Conservation (phyloP, 1,284 basidiomycete genomes). For the Boletus semigastroideus region DNA sequence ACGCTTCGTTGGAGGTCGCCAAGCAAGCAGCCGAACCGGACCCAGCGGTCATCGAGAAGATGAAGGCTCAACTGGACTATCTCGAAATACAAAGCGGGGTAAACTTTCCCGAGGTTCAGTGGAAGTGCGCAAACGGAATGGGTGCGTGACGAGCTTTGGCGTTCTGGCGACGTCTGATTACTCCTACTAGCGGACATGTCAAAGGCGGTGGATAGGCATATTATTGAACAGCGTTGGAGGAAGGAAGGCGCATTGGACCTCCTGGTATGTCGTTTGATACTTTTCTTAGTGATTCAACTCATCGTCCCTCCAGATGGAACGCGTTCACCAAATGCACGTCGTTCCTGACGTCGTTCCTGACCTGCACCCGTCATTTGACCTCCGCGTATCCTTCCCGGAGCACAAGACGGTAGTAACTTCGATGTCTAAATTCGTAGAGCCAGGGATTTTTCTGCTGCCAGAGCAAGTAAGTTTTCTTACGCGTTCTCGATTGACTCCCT, state of each 20-base stretch:
- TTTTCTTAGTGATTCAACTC: not conserved
- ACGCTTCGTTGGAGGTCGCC: slow-evolving; percentile 34
- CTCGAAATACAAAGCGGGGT: slow-evolving; percentile 66
- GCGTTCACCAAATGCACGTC: slow-evolving; percentile 86
- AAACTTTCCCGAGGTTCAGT: slow-evolving; percentile 77
- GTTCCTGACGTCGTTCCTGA: slow-evolving; percentile 83
- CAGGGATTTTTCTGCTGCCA: slow-evolving; percentile 66
- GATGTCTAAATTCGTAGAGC: slow-evolving; percentile 56
- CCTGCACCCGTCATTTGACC: slow-evolving; percentile 74
- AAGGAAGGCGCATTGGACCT: slow-evolving; percentile 81
- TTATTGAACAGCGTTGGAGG: slow-evolving; percentile 86
- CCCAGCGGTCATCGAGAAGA: slow-evolving; percentile 38
- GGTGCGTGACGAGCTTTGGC: slow-evolving; percentile 46
- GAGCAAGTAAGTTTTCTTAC: slow-evolving; percentile 50
- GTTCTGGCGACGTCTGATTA: not conserved
- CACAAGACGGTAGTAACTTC: slow-evolving; percentile 30
- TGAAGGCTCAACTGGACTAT: slow-evolving; percentile 46
- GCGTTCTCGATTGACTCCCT: not conserved
- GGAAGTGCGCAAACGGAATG: slow-evolving; percentile 73
- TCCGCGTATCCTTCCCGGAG: slow-evolving; percentile 58
- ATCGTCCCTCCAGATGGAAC: slow-evolving; percentile 73
- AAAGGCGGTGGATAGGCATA: slow-evolving; percentile 71
- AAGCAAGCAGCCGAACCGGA: slow-evolving; percentile 33
- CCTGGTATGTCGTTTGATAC: slow-evolving; percentile 51
- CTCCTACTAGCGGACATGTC: slow-evolving; percentile 55